Conservation (phyloP, 176 grass and related monocot genomes). For the Leersia perrieri region DNA sequence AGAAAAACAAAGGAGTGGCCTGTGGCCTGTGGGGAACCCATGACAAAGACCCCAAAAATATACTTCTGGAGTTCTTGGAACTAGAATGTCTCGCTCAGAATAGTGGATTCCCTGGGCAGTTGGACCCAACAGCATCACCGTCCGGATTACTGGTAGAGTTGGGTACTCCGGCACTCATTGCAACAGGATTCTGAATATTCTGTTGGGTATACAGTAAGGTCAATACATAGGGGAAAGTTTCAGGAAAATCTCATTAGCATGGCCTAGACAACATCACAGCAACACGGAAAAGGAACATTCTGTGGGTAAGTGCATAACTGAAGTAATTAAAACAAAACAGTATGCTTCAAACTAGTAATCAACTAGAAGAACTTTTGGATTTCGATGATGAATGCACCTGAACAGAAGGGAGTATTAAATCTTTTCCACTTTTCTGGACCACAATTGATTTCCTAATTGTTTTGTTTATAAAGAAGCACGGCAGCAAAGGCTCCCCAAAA, state of each 20-base stretch:
- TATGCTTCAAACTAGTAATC: background rate
- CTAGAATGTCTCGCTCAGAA: background rate
- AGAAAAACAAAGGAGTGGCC: background rate
- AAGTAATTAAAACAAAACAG: background rate
- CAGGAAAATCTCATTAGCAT: background rate
- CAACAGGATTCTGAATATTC: background rate
- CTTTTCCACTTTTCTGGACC: background rate
- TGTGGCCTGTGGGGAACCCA: background rate
- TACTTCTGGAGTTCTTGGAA: background rate
- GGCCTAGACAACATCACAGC: background rate
- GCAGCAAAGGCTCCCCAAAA: background rate
- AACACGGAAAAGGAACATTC: background rate
- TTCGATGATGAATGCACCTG: background rate
- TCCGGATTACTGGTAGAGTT: background rate
- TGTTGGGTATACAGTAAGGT: background rate
- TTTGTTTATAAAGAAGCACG: background rate
- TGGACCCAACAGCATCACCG: background rate
- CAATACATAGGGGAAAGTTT: background rate
- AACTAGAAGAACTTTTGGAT: background rate
- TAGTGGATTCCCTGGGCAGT: background rate
- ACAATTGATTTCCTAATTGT: constrained; percentile 23
- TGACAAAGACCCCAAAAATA: background rate
- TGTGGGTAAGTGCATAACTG: background rate
- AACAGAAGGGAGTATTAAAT: background rate
- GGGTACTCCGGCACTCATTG: background rate